Evolutionary conservation across 2,329 filamentous ascomycete species (phyloP), one percentile per base, ranked within the genome.

Genomic region (Xylaria sp.): DNA sequence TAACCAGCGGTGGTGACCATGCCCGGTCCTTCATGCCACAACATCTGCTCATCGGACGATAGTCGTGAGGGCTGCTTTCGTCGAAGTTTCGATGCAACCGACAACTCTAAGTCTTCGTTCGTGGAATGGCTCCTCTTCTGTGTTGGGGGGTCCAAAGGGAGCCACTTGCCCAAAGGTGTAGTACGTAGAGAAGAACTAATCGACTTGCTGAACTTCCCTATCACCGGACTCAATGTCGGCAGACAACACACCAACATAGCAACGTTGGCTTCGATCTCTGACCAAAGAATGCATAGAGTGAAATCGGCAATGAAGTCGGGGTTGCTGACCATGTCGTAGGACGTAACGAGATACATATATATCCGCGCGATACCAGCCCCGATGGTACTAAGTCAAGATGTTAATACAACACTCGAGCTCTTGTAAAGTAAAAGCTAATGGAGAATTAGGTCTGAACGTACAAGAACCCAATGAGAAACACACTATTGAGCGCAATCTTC

Each of bases 221-320:
- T 23, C 2, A 61, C 46, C 5, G 58, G 58, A 10, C 18, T 51
- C 31, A 69, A 51, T 3, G 58, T 63, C 20, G 69, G 66, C 66
- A 72, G 13, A 41, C 56, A 62, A 28, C 65, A 68, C 2, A 70
- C 70, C 2, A 70, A 23, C 55, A 69, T 70, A 18, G 65, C 70
- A 18, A 72, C 59, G 28, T 72, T 72, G 31, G 62, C 70, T 52
- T 72, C 70, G 20, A 72, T 66, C 46, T 63, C 60, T 3, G 67
- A 72, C 67, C 67, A 72, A 1, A 72, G 65, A 39, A 70, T 60
- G 50, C 37, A 65, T 5, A 72, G 48, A 2, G 70, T 72, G 48
- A 72, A 65, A 31, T 72, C 67, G 0, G 60, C 70, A n/a, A 72
- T 72, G 57, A 72, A 72, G n/a, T 72, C 70, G 2, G 65, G 67